These are phyloP conservation scores for Paramecium sexaurelia DNA, from an alignment of 73 alveolate genomes.

Conservation along the genomic window DNA sequence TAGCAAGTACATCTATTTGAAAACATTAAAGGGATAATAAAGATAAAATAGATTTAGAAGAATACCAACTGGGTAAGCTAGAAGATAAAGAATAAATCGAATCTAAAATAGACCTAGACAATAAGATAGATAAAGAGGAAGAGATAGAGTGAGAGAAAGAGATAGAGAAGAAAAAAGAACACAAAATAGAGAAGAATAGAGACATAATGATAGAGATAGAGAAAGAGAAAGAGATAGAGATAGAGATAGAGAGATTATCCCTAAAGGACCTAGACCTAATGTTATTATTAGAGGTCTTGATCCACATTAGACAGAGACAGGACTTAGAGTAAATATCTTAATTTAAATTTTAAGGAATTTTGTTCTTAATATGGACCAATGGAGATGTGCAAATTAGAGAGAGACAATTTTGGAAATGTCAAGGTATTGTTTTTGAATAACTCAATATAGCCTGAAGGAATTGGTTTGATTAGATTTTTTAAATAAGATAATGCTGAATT, in stretches of 20 bases:
- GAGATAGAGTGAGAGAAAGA: neutral
- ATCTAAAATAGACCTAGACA: neutral
- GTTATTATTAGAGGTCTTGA: conserved; percentile 22
- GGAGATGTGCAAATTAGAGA: conserved; percentile 21
- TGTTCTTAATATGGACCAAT: conserved; percentile 5
- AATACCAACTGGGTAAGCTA: neutral
- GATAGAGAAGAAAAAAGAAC: neutral
- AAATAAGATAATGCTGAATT: neutral
- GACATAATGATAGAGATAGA: neutral
- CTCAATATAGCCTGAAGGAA: conserved; percentile 17
- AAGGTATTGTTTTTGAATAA: neutral
- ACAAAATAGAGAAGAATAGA: neutral
- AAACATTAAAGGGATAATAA: neutral
- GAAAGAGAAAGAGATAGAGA: neutral
- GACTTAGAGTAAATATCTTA: neutral
- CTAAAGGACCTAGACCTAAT: conserved; percentile 32
- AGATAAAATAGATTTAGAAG: neutral
- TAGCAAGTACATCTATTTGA: neutral
- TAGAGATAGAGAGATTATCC: neutral
- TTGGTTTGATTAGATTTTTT: conserved; percentile 4
- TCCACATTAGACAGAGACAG: neutral
- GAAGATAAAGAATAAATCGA: neutral
- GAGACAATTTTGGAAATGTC: conserved; percentile 46
- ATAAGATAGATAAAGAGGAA: neutral
- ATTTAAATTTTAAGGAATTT: neutral